Evolutionary conservation across 2,329 filamentous ascomycete species (phyloP), one percentile per base, ranked within the genome.

Genomic region (Phialophora chinensis): DNA sequence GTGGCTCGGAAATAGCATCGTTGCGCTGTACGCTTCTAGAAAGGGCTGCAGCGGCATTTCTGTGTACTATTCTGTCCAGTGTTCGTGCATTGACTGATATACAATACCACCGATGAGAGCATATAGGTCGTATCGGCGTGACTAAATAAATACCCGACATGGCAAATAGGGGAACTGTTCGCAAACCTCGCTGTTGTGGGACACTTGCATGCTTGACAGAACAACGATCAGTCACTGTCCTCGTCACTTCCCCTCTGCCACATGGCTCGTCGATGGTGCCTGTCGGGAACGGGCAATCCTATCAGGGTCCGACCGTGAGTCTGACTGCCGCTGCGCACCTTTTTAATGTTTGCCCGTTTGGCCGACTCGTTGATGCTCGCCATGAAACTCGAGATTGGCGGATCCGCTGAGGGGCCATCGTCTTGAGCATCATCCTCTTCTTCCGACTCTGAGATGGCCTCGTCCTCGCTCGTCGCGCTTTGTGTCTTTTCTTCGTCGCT

Each of bases 341-440:
- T 52, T 17, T 52, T 52, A 8, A 53, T 62, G 33, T 38, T 49
- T 20, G 57, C 42, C 57, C 65, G 61, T 35, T 62, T 62, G 25
- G 61, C 65, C 23, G 65, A 67, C 35, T 67, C 60, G 33, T 67
- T 60, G 58, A 69, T 69, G 38, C 67, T 69, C 20, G 33, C 55
- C 64, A 69, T 64, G 42, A 69, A 69, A 49, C 57, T 60, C 10
- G 57, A 60, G 7, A 23, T 12, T 3, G 49, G 20, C 25, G 20
- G 49, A 7, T 52, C 20, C 23, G 23, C 49, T 52, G 49, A n/a
- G 59, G 29, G 29, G 25, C n/a, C 29, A 11, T 25, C 31, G 8
- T n/a, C 27, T 52, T 44, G 17, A 5, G 23, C 5, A 44, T 44
- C 38, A n/a, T 44, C 38, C 17, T 44, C 38, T 44, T 44, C 38